These are phyloP conservation scores for Asterophora lycoperdoides DNA, from an alignment of 768 basidiomycete genomes.

Conservation along the genomic window DNA sequence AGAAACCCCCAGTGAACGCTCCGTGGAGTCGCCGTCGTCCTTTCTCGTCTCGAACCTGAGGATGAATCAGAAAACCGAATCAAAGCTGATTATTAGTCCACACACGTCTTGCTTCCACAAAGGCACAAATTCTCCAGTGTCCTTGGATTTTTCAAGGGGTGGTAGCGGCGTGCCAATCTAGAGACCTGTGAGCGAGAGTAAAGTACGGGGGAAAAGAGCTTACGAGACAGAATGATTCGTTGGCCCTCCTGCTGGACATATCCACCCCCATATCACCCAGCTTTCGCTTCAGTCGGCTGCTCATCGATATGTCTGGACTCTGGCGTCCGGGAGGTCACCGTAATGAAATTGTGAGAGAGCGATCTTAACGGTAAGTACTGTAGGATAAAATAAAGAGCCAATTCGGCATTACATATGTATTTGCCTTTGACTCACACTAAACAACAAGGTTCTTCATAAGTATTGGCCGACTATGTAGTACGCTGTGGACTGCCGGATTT, in stretches of 20 bases:
- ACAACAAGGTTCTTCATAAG: too few relatives aligned
- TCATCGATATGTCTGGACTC: not conserved
- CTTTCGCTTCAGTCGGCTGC: slow-evolving; percentile 18
- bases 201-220: not conserved
- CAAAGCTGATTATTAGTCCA: slow-evolving; percentile 11
- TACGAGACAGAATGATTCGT: slow-evolving; percentile 20
- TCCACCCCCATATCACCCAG: slow-evolving; percentile 19
- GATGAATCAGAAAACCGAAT: not conserved
- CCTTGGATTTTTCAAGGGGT: slow-evolving; percentile 89
- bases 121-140: slow-evolving; percentile 92
- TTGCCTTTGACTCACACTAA: too few relatives aligned
- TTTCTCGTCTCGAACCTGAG: slow-evolving; percentile 87
- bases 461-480: too few relatives aligned
- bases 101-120: slow-evolving; percentile 96
- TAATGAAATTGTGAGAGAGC: slow-evolving; percentile 42
- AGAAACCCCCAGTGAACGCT: slow-evolving; percentile 97
- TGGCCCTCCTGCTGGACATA: slow-evolving; percentile 16
- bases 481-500: too few relatives aligned
- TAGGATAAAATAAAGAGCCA: too few relatives aligned
- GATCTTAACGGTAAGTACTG: too few relatives aligned
- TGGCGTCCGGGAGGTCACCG: not conserved
- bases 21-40: slow-evolving; percentile 92
- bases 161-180: slow-evolving; percentile 95
- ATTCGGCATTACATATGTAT: too few relatives aligned
- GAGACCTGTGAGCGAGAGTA: not conserved